phyloP scores from a whole-genome alignment of 2,329 filamentous ascomycete genomes.

The Xylariaceae sp. region DNA sequence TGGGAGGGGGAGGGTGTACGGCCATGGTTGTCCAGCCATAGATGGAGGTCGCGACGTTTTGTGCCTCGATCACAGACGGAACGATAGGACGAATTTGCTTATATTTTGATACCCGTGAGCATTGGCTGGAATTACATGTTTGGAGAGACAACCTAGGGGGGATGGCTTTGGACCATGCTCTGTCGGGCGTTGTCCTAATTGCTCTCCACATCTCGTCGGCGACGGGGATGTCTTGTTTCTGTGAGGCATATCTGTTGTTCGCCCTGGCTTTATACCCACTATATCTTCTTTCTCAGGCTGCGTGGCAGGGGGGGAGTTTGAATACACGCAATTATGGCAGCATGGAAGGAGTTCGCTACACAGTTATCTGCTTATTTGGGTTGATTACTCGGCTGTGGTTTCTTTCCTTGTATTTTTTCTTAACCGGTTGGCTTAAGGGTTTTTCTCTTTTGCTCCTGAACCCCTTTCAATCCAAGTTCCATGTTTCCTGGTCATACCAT shows the following conservation, averaged over 20 bases:
- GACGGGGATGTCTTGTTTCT: conserved; percentile 10
- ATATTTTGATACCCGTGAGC: conserved; percentile 4
- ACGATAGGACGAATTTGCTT: conserved; percentile 3
- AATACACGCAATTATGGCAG: conserved; percentile 21
- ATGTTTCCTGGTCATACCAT: conserved; percentile 1
- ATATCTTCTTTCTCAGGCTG: conserved; percentile 11
- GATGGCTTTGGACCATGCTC: background rate
- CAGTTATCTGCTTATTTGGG: background rate
- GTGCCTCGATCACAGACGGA: background rate
- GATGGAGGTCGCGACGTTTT: background rate
- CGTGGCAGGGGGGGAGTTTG: conserved; percentile 12
- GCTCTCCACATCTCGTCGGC: conserved; percentile 5
- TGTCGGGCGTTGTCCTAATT: background rate
- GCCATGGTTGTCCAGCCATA: background rate
- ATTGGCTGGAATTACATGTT: conserved; percentile 5
- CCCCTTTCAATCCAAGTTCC: background rate
- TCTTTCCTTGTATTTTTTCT: background rate
- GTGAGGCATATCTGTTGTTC: conserved; percentile 19
- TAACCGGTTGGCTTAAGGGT: background rate
- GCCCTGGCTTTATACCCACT: conserved; percentile 20
- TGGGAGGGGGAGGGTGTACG: background rate
- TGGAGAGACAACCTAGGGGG: background rate
- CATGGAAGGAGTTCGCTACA: conserved; percentile 20
- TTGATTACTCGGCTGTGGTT: background rate
- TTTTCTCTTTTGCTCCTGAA: background rate